Conservation (phyloP, 306 rosid genomes). For the Sophora flavescens region DNA sequence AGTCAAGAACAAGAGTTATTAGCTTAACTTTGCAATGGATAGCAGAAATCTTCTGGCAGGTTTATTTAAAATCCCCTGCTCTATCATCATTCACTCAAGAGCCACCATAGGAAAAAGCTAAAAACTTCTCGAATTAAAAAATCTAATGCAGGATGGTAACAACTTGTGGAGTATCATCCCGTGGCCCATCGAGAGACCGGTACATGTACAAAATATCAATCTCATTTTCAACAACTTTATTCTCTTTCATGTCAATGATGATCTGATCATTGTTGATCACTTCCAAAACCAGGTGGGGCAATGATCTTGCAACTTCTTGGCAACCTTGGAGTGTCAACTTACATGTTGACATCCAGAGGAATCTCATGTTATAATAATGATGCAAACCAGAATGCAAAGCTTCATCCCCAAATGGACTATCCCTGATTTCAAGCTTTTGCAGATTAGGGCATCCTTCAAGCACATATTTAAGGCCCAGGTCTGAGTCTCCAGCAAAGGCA, state of each 20-base stretch:
- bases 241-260: neutral
- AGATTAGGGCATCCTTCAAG: slow-evolving; percentile 86
- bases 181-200: slow-evolving; percentile 65
- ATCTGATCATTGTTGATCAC: slow-evolving; percentile 49
- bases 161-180: slow-evolving; percentile 67
- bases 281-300: slow-evolving; percentile 80
- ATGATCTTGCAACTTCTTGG: slow-evolving; percentile 67
- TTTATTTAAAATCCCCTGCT: slow-evolving; percentile 54
- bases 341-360: slow-evolving; percentile 92
- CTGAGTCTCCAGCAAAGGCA: slow-evolving; percentile 87
- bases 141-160: slow-evolving; percentile 70
- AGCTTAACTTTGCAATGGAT: slow-evolving; percentile 42
- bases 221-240: slow-evolving; percentile 9
- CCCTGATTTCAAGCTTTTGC: slow-evolving; percentile 92
- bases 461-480: slow-evolving; percentile 67
- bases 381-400: slow-evolving; percentile 83
- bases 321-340: slow-evolving; percentile 72
- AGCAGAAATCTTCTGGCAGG: slow-evolving; percentile 53
- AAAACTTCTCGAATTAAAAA: slow-evolving; percentile 42
- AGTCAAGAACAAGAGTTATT: slow-evolving; percentile 48
- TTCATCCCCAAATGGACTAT: slow-evolving; percentile 87
- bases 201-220: slow-evolving; percentile 52
- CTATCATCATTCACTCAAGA: slow-evolving; percentile 30
- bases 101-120: slow-evolving; percentile 46
- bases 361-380: slow-evolving; percentile 92